Percentiles rank a stretch among this genome's conserved stretches.
phyloP scores from a whole-genome alignment of 495 filamentous ascomycete species.

The Entonaema liquescens region DNA sequence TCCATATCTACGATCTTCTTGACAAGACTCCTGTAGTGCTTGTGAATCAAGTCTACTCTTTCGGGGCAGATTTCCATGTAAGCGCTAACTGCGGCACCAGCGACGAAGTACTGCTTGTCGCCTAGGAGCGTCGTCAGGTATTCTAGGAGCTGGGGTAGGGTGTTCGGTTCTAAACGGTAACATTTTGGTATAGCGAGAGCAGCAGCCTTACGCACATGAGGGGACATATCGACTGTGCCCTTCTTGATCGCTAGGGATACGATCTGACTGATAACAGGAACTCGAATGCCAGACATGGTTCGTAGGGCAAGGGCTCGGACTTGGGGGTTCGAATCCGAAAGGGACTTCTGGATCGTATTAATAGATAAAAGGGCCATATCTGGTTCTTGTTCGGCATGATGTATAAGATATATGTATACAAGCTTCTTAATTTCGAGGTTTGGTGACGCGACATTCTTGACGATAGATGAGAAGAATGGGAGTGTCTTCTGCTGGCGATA shows the following conservation, averaged over 20 bases:
- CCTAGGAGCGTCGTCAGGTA: conserved; percentile 79
- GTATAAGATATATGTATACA: conserved; percentile 96
- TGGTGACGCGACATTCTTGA: conserved; percentile 94
- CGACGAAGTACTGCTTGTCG: conserved; percentile 94
- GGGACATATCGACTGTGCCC: conserved; percentile 91
- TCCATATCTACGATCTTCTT: conserved; percentile 98
- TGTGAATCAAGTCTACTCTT: conserved; percentile 85
- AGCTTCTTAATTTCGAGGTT: conserved; percentile 95
- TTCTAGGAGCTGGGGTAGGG: conserved; percentile 82
- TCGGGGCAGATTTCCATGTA: conserved; percentile 90
- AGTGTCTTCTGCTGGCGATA: conserved; percentile 85
- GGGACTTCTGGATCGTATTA: conserved; percentile 97
- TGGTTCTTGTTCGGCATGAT: conserved; percentile 93
- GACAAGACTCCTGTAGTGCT: conserved; percentile 82
- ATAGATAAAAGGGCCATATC: conserved; percentile 95
- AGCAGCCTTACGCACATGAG: conserved; percentile 90
- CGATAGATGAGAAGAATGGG: conserved; percentile 89
- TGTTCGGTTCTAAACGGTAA: conserved; percentile 89
- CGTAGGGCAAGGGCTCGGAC: conserved; percentile 89
- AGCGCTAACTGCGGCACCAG: conserved; percentile 88
- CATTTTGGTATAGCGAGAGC: conserved; percentile 97
- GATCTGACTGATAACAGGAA: conserved; percentile 98
- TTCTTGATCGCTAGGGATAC: conserved; percentile 95
- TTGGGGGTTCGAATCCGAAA: conserved; percentile 90
- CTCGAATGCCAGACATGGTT: conserved; percentile 94